Evolutionary conservation across 2,329 filamentous ascomycete species (phyloP).

Genomic region (Fusarium staphyleae): DNA sequence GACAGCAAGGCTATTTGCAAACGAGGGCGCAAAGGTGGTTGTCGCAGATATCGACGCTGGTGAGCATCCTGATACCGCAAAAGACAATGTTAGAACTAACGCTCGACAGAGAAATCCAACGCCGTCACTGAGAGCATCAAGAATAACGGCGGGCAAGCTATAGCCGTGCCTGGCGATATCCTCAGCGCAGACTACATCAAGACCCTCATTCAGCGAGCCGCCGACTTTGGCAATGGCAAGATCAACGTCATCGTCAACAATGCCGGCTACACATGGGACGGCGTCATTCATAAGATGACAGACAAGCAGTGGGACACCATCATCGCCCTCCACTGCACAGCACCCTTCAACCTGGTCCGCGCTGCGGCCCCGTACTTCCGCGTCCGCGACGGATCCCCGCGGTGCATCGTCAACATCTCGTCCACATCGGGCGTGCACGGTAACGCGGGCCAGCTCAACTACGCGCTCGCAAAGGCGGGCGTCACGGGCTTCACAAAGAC

Average conservation of each 20-base stretch:
- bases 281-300: conserved; percentile 89
- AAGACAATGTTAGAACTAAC: background rate
- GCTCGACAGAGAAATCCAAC: conserved; percentile 67
- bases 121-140: conserved; percentile 76
- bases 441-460: conserved; percentile 92
- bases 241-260: conserved; percentile 94
- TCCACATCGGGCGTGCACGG: conserved; percentile 84
- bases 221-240: conserved; percentile 83
- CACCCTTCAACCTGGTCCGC: conserved; percentile 83
- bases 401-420: conserved; percentile 84
- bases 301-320: conserved; percentile 94
- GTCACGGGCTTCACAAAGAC: conserved; percentile 85
- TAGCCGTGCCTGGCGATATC: conserved; percentile 80
- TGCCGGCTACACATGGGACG: conserved; percentile 92
- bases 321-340: conserved; percentile 81
- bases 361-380: conserved; percentile 87
- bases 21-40: conserved; percentile 85
- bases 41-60: conserved; percentile 82
- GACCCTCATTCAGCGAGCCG: conserved; percentile 74
- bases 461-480: conserved; percentile 84
- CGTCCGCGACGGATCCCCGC: conserved; percentile 79
- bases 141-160: conserved; percentile 67
- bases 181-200: conserved; percentile 74
- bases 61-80: conserved; percentile 46
- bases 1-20: conserved; percentile 80